Evolutionary conservation across 2,329 filamentous ascomycete genomes (phyloP).

Genomic region (Phoma herbarum): DNA sequence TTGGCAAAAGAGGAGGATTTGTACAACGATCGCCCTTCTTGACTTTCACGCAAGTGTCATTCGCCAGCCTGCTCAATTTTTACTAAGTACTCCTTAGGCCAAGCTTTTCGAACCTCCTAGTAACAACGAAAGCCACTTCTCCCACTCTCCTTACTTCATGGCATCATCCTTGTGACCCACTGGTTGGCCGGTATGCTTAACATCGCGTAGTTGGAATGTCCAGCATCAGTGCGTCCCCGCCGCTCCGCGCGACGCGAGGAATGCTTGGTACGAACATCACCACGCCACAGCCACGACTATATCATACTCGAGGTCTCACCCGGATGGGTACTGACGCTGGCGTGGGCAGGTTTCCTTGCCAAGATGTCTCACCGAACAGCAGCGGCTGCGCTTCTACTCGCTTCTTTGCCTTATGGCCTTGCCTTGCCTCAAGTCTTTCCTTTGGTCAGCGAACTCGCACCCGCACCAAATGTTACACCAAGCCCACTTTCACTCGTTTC

Average conservation of each 20-base stretch:
- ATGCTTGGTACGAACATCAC: slow-evolving; percentile 21
- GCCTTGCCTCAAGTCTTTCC: slow-evolving; percentile 22
- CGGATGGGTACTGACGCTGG: slow-evolving; percentile 18
- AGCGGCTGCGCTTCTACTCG: slow-evolving; percentile 28
- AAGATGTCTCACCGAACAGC: slow-evolving; percentile 28
- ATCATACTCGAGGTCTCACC: slow-evolving; percentile 21
- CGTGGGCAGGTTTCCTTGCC: slow-evolving; percentile 24
- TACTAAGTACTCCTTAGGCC: slow-evolving; percentile 11
- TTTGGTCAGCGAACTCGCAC: not conserved
- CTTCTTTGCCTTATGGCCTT: slow-evolving; percentile 26
- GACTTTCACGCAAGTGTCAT: slow-evolving; percentile 10
- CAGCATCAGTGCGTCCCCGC: slow-evolving; percentile 15
- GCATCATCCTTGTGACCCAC: slow-evolving; percentile 23
- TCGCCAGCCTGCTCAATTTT: slow-evolving; percentile 5
- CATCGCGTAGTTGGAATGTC: slow-evolving; percentile 28
- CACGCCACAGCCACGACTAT: slow-evolving; percentile 18
- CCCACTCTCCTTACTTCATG: slow-evolving; percentile 23
- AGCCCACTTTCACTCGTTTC: slow-evolving; percentile 15
- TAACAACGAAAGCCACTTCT: slow-evolving; percentile 16
- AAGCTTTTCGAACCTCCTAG: slow-evolving; percentile 15
- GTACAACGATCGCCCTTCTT: slow-evolving; percentile 9
- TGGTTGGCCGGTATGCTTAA: slow-evolving; percentile 20
- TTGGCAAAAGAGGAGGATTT: slow-evolving; percentile 7
- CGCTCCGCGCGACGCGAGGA: slow-evolving; percentile 25
- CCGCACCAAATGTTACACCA: slow-evolving; percentile 4